Base-by-base conservation (phyloP, 306 rosid genomes). In the Ziziphus jujuba region DNA sequence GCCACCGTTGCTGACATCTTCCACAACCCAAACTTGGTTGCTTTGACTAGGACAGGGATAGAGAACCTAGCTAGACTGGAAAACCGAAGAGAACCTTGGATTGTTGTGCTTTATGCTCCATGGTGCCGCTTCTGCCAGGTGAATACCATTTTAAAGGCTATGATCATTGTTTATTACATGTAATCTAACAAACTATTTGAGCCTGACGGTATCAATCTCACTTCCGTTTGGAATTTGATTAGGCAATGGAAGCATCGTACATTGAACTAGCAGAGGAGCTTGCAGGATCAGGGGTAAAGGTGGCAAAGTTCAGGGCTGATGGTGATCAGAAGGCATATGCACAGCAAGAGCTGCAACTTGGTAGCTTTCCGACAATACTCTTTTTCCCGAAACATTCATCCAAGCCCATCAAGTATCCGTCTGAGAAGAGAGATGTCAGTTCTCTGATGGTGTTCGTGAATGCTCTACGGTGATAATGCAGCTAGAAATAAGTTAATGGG, bases 81-180 rank as follows among this genome's bases (percentile, higher is more conserved):
- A 66, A 47, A 66, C 71, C 61, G 86, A 14, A 76, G 71, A 38
- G 86, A 81, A 44, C 63, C 84, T 1, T 84, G 86, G 86, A 64
- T 84, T 70, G 80, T 84, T 50, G 86, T 84, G 73, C 86, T 84
- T 57, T 84, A 84, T 73, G 89, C 89, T 5, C 89, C 89, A 19
- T 84, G 89, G 89, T 84, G 86, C 84, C 84, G 58, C 59, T 84
- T 70, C 66, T 84, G 89, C 80, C 84, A 81, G 86, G 89, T 84
- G 68, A 77, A 57, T 38, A 47, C 49, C 21, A 12, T 14, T 22
- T 12, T 54, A 21, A 12, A 54, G 15, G 33, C 31, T 23, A 3
- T 2, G 33, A 10, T 5, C 13, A 2, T 21, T 28, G 33, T 28
- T 21, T 2, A 54, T 7, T 6, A 3, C 25, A 21, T 54, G 3